Percentiles rank a stretch among this genome's conserved stretches.
phyloP scores from a whole-genome alignment of 1,139 yeast genomes.

The Taiozyma sp. region DNA sequence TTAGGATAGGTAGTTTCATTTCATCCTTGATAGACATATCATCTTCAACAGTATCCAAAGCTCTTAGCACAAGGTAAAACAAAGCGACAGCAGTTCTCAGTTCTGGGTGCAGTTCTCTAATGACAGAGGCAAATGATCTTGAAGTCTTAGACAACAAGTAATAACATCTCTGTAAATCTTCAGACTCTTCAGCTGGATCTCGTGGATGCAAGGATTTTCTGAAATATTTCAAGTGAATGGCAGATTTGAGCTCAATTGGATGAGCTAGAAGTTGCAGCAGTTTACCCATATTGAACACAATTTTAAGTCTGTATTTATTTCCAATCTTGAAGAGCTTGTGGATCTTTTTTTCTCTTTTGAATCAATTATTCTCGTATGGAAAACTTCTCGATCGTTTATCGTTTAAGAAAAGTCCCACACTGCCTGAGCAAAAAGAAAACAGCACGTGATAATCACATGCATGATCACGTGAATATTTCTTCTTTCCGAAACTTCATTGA shows the following conservation, averaged over 20 bases:
- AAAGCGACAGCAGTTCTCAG: slow-evolving; percentile 75
- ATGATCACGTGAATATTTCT: no score
- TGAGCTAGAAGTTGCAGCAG: slow-evolving; percentile 56
- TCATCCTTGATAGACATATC: slow-evolving; percentile 81
- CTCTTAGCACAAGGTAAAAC: slow-evolving; percentile 82
- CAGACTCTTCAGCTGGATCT: slow-evolving; percentile 36
- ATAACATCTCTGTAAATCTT: slow-evolving; percentile 59
- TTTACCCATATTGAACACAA: slow-evolving; percentile 49
- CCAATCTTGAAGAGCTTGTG: background rate
- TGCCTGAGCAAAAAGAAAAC: background rate
- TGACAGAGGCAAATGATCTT: slow-evolving; percentile 90
- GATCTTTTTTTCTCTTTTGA: background rate
- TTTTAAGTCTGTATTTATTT: background rate
- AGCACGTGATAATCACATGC: background rate
- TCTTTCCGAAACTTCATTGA: no score
- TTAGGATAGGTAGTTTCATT: slow-evolving; percentile 67
- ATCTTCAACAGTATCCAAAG: slow-evolving; percentile 94
- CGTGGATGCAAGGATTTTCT: slow-evolving; percentile 53
- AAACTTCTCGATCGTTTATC: background rate
- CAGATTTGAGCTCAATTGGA: slow-evolving; percentile 70
- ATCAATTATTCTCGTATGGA: background rate
- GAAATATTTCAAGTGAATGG: slow-evolving; percentile 50
- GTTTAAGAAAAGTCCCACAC: background rate
- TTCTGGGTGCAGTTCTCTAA: slow-evolving; percentile 87
- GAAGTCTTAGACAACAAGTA: slow-evolving; percentile 66